Base-by-base conservation (phyloP, 805 yeast genomes). In the Lipomyces starkeyi region DNA sequence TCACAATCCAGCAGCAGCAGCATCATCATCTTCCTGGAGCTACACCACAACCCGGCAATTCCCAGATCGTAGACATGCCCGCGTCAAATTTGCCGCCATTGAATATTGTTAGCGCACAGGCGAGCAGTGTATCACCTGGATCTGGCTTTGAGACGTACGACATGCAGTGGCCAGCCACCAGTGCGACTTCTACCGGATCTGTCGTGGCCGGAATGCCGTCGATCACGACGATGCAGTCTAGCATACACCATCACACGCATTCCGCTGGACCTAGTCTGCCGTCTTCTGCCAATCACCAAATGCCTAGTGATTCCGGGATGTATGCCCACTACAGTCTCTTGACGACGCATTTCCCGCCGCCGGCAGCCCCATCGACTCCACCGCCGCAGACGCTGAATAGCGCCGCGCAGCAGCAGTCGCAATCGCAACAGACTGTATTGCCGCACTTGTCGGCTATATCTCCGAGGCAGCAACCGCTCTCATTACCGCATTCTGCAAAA, bases 191-290 rank as follows among this genome's bases (percentile, higher is more conserved):
- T 7, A n/a, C 49, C 49, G 49, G 49, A 43, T 43, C 49, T 17
- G n/a, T 25, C 3, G 22, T n/a, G 49, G 22, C 49, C 43, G 56
- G 43, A 20, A 63, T 37, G 65, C 34, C 55, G 14, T 70, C 66
- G n/a, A 72, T 70, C 43, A 70, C 73, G 22, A 69, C 71, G 13
- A 75, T 74, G 74, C 76, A 74, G 27, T 73, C 66, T 37, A 67
- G 59, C 66, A 61, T 71, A 40, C 75, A 25, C 25, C 29, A 47
- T 17, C 62, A 25, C 25, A 11, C 17, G 32, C 62, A 43, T 13
- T 25, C 62, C 13, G 34, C 61, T 7, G 62, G 32, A 25, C 37
- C 34, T 8, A 58, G 58, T 13, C 35, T 58, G 58, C 22, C 49
- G 60, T 58, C 60, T 27, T 2, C 60, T 27, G 60, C 49, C 14